These are phyloP conservation scores for Eutrema yunnanense DNA, from an alignment of 345 rosid genomes.

Conservation along the genomic window DNA sequence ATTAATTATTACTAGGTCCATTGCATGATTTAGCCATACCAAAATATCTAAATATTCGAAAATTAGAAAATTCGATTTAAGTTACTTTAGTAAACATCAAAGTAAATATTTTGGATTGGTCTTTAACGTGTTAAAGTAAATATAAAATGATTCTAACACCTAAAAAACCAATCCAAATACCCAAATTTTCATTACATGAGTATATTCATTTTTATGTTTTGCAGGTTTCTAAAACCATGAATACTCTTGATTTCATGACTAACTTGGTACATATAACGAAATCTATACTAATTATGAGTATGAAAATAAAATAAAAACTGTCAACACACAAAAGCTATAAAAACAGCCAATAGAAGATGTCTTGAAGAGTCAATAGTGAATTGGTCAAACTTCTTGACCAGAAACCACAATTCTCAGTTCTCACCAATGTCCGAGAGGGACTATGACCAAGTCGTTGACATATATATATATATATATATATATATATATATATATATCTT, in stretches of 20 bases:
- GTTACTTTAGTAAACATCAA: neutral
- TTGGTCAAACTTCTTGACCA: conserved; percentile 20
- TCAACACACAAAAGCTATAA: neutral
- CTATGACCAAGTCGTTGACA: conserved; percentile 19
- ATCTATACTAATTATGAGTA: neutral
- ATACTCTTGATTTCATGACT: neutral
- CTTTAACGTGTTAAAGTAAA: neutral
- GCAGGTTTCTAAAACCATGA: neutral
- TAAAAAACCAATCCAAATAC: neutral
- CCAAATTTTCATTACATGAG: neutral
- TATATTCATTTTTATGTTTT: neutral
- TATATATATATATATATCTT: neutral
- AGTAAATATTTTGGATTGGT: neutral
- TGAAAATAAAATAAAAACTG: neutral
- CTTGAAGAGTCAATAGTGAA: conserved; percentile 1
- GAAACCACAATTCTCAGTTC: neutral
- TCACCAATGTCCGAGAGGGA: neutral
- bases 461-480: neutral
- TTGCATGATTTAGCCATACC: neutral
- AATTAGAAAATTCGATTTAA: neutral
- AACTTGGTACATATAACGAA: neutral
- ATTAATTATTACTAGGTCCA: too few relatives aligned
- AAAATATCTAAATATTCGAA: neutral
- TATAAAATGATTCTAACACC: neutral
- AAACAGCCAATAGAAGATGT: neutral